phyloP scores from a whole-genome alignment of 1,284 basidiomycete genomes.

The Naganishia sp. region DNA sequence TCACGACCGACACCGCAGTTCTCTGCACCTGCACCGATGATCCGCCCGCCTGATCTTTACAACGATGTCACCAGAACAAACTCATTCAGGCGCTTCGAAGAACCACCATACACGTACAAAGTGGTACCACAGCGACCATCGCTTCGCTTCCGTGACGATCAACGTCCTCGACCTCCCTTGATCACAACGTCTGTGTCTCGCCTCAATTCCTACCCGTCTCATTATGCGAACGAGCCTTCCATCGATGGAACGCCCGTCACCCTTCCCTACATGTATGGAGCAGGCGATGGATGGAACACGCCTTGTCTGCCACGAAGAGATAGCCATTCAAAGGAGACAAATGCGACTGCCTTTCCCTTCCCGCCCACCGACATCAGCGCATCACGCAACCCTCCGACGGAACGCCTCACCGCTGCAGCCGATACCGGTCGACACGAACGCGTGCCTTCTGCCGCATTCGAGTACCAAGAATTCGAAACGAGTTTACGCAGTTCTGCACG shows the following conservation, averaged over 20 bases:
- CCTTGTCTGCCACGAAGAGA: conserved; percentile 5
- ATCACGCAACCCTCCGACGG: not conserved
- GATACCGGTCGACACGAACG: conserved; percentile 4
- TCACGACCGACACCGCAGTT: not conserved
- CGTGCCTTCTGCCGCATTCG: conserved; percentile 24
- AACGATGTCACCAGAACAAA: no score
- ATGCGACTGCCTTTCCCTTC: conserved; percentile 1
- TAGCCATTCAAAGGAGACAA: not conserved
- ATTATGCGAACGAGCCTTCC: not conserved
- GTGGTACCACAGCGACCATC: not conserved
- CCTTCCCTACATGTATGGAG: conserved; percentile 28
- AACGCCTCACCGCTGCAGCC: not conserved
- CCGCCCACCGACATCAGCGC: not conserved
- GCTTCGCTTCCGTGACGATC: not conserved
- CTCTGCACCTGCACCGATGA: not conserved
- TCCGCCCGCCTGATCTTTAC: not conserved
- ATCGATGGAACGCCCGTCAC: not conserved
- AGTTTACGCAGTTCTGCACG: conserved; percentile 14
- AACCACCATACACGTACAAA: not conserved
- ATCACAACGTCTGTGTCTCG: conserved; percentile 1
- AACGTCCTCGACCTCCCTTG: conserved; percentile 1
- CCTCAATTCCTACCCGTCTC: not conserved
- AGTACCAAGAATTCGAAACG: conserved; percentile 33
- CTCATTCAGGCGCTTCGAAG: no score
- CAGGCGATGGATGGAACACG: conserved; percentile 29